Conservation (phyloP, 1,284 basidiomycete species). For the Marasmius fiardii region DNA sequence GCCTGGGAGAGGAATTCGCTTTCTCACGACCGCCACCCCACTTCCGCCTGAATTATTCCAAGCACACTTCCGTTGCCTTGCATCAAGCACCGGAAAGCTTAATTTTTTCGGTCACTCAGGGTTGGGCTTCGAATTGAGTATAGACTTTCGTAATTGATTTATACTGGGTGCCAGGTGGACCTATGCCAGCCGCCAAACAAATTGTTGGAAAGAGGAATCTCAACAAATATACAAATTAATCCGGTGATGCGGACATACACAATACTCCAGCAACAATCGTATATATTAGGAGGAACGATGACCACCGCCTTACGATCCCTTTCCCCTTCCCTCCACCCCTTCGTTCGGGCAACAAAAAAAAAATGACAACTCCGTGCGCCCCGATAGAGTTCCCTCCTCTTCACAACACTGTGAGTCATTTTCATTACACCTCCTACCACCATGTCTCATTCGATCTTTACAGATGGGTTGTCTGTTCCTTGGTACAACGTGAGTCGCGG, state of each 20-base stretch:
- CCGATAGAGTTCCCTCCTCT: conserved; percentile 2
- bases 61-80: neutral
- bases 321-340: neutral
- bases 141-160: neutral
- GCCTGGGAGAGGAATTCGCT: too few species aligned
- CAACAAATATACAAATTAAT: neutral
- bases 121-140: neutral
- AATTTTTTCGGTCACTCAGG: neutral
- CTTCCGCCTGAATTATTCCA: too few species aligned
- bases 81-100: too few species aligned
- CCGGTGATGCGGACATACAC: too few species aligned
- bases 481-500: conserved; percentile 10
- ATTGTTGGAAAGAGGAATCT: too few species aligned
- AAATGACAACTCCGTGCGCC: neutral
- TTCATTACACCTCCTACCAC: neutral
- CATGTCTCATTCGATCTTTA: neutral
- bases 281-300: too few species aligned
- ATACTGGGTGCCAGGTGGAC: neutral
- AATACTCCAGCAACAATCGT: too few species aligned
- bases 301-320: neutral
- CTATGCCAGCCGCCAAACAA: too few species aligned
- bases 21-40: too few species aligned
- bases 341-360: neutral
- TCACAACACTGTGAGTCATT: conserved; percentile 6
- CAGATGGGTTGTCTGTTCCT: conserved; percentile 12